A percentile compares a stretch with the other conserved stretches of the same genome.
Conservation (phyloP, 2,329 filamentous ascomycete species). For the Lachnellula occidentalis region DNA sequence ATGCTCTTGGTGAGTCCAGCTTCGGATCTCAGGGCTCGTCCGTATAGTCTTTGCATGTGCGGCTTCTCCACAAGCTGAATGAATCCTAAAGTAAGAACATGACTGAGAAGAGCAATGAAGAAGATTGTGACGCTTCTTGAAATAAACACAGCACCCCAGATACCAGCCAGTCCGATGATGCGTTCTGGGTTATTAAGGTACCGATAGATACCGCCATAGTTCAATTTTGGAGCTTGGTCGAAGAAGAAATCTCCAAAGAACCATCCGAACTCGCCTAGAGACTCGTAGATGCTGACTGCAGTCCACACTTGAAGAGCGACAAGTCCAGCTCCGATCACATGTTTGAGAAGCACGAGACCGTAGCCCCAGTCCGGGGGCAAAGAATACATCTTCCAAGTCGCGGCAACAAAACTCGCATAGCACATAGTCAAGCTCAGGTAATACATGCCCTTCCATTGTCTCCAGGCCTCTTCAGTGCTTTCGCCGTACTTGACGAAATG, state of each 20-base stretch:
- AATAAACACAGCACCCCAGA: constrained; percentile 92
- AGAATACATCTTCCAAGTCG: constrained; percentile 94
- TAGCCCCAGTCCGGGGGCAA: constrained; percentile 82
- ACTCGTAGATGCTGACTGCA: constrained; percentile 86
- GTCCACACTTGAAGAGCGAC: constrained; percentile 91
- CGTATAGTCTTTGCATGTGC: constrained; percentile 98
- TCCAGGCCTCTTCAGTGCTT: constrained; percentile 85
- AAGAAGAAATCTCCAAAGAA: constrained; percentile 99
- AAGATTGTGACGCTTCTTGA: constrained; percentile 86
- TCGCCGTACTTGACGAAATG: constrained; percentile 98
- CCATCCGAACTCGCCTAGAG: constrained; percentile 96
- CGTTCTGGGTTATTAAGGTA: constrained; percentile 97
- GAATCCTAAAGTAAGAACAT: constrained; percentile 79
- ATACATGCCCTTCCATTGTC: constrained; percentile 95
- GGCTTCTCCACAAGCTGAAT: constrained; percentile 92
- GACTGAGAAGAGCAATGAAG: constrained; percentile 76
- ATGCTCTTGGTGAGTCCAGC: constrained; percentile 90
- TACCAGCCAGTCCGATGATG: constrained; percentile 85
- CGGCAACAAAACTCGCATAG: constrained; percentile 81
- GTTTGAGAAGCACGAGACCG: constrained; percentile 78
- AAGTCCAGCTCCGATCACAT: constrained; percentile 75
- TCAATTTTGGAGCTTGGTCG: constrained; percentile 80
- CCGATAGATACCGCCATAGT: constrained; percentile 94
- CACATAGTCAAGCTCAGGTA: constrained; percentile 89
- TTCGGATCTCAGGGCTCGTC: constrained; percentile 73